Percentiles rank a stretch among this genome's conserved stretches.
Evolutionary conservation across 306 rosid species (phyloP).

Genomic region (Alnus rubra): DNA sequence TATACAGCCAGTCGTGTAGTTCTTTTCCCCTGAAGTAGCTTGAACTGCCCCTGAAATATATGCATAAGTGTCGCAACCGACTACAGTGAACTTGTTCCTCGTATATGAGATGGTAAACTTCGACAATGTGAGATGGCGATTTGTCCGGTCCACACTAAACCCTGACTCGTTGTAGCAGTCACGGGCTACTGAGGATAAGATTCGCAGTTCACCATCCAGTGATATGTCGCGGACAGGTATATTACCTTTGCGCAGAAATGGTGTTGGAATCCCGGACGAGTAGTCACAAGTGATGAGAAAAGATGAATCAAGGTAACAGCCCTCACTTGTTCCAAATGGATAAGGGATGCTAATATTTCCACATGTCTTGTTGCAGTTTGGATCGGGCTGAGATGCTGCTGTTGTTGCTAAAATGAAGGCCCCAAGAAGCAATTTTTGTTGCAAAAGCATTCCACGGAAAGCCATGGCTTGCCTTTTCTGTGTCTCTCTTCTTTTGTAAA

Average conservation of each 20-base stretch:
- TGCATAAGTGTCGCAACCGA: background rate
- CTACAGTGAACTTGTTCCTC: background rate
- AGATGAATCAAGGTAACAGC: conserved; percentile 19
- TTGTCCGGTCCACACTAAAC: too few species aligned
- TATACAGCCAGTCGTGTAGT: too few species aligned
- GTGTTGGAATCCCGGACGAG: background rate
- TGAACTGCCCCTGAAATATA: too few species aligned
- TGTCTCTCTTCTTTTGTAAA: too few species aligned
- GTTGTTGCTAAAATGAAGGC: too few species aligned
- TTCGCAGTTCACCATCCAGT: conserved; percentile 31
- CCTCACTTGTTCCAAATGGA: conserved; percentile 30
- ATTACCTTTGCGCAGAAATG: background rate
- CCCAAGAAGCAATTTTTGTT: background rate
- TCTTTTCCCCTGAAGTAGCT: too few species aligned
- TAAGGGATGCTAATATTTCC: conserved; percentile 27
- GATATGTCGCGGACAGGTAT: conserved; percentile 10
- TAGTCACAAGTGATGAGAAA: conserved; percentile 26
- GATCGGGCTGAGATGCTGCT: background rate
- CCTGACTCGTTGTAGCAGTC: conserved; percentile 6
- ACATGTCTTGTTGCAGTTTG: conserved; percentile 17
- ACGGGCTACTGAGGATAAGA: conserved; percentile 9
- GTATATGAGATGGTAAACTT: conserved; percentile 22
- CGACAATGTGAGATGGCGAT: too few species aligned
- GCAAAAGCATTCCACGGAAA: background rate
- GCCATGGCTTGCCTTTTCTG: background rate